Conservation (phyloP, 73 alveolate genomes). For the Stentor roeselii region DNA sequence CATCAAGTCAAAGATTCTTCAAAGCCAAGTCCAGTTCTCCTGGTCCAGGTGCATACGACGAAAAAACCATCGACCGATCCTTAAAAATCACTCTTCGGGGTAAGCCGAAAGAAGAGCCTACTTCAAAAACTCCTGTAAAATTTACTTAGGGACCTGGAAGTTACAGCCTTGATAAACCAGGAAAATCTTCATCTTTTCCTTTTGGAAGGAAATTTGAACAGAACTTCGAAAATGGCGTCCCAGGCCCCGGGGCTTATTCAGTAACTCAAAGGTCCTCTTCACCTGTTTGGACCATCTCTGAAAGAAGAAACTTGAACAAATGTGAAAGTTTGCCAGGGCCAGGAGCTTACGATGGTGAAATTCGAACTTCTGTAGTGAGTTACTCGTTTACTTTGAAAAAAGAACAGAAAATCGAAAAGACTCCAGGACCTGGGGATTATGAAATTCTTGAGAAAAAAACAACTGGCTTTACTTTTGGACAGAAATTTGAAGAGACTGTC, state of each 20-base stretch:
- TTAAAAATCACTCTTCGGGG: not conserved
- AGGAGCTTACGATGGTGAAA: not conserved
- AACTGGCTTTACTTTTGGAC: not conserved
- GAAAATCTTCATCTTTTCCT: no score
- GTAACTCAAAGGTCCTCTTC: not conserved
- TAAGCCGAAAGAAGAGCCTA: not conserved
- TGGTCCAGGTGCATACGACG: not conserved
- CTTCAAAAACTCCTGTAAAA: not conserved
- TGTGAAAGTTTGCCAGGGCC: not conserved
- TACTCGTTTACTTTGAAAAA: not conserved
- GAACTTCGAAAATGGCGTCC: no score
- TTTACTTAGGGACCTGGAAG: slow-evolving; percentile 1
- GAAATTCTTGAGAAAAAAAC: not conserved
- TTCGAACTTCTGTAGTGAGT: not conserved
- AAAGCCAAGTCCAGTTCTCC: not conserved
- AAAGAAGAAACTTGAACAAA: not conserved
- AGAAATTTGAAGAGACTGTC: not conserved
- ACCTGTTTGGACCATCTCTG: not conserved
- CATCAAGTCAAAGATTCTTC: not conserved
- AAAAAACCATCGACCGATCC: not conserved
- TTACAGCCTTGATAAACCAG: no score
- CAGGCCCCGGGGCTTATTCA: no score
- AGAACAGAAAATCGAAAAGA: not conserved
- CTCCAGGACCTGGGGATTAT: not conserved
- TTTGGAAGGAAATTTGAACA: no score